Evolutionary conservation across 805 yeast genomes (phyloP).

Genomic region (Torulaspora indica): DNA sequence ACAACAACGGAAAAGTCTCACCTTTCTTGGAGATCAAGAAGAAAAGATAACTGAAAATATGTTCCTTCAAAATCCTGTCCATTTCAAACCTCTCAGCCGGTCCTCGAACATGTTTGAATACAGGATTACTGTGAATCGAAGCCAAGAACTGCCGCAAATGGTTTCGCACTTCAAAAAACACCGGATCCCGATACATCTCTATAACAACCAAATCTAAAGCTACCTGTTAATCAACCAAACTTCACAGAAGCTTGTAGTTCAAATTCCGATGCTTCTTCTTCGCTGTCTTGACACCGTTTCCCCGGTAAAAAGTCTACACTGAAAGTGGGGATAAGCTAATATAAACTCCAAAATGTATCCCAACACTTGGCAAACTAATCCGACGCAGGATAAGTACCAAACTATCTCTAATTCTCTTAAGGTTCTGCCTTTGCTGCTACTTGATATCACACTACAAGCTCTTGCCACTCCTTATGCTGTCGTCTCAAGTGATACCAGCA

Average conservation of each 20-base stretch:
- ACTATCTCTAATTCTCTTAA: too few species aligned
- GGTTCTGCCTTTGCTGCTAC: neutral
- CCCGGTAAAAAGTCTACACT: neutral
- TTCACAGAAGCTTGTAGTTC: too few species aligned
- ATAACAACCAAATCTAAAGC: neutral
- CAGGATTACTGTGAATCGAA: constrained; percentile 20
- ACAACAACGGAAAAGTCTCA: constrained; percentile 32
- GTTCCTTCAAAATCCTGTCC: constrained; percentile 25
- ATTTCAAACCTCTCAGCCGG: constrained; percentile 30
- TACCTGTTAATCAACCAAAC: too few species aligned
- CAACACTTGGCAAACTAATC: neutral
- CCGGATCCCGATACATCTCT: constrained; percentile 5
- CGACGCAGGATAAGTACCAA: neutral
- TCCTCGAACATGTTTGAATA: constrained; percentile 23
- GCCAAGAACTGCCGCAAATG: constrained; percentile 18
- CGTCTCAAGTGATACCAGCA: constrained; percentile 4
- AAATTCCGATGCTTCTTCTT: neutral
- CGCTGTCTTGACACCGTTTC: neutral
- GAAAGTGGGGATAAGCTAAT: too few species aligned
- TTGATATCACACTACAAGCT: neutral
- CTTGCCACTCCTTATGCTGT: constrained; percentile 4
- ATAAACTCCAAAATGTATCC: neutral
- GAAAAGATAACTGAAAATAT: constrained; percentile 31
- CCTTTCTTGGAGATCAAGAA: constrained; percentile 41
- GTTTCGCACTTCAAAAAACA: constrained; percentile 9